Base-by-base conservation (phyloP, 2,329 filamentous ascomycete species). In the Aureobasidium pullulans region DNA sequence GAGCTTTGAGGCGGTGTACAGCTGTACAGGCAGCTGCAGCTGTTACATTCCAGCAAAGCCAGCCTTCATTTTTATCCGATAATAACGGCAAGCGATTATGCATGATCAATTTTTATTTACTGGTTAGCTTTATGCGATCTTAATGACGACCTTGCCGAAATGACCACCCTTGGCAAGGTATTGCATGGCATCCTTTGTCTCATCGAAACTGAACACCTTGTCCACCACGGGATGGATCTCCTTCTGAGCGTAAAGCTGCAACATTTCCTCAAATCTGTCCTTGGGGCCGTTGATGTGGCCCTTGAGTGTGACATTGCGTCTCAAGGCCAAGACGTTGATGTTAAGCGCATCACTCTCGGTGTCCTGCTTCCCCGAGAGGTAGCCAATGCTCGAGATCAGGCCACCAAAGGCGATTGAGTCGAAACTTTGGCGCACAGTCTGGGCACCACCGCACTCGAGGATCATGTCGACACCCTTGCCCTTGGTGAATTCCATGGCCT, bases 241-340 rank as follows among this genome's bases (percentile, higher is more conserved):
- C 62, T 76, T 73, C 57, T 72, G 66, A 1, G 71, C 67, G 62
- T 76, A 77, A 61, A 77, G 76, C 34, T 57, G 32, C 48, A 72
- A 63, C 73, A 77, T 74, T 63, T 75, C 71, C 60, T 75, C 73
- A 16, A 77, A 80, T 42, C 78, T 72, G 62, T 83, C 81, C 63
- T 77, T 78, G 0, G 85, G 83, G 0, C 85, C 85, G 68, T 87
- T 86, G 31, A 87, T 65, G 6, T 87, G 79, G 0, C 85, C 80
- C 68, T 81, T 81, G 7, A 83, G 66, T 1, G 79, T 82, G 1
- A 81, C 77, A 43, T 76, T 82, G 23, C 77, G 72, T 62, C 73
- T 72, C 46, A 82, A 64, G 2, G 78, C 76, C 16, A 82, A 72
- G 31, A 87, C 71, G 64, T 87, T 87, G 13, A 84, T 79, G 63